A percentile compares a stretch with the other conserved stretches of the same genome.
These are phyloP conservation scores for Miscanthus sacchariflorus DNA, from an alignment of 202 grass and related monocot species.

Conservation along the genomic window DNA sequence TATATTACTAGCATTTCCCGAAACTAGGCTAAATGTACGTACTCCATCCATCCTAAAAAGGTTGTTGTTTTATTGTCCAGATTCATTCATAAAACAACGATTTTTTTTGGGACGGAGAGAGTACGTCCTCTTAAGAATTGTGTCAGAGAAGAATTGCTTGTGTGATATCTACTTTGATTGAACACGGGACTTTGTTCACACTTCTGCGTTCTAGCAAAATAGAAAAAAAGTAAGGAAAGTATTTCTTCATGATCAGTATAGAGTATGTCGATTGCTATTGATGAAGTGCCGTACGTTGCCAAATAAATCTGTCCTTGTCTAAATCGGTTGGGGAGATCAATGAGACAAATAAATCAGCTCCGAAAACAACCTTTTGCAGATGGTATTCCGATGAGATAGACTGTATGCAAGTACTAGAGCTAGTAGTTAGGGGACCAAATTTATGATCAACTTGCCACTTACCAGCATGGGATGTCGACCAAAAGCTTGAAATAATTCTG, in stretches of 20 bases:
- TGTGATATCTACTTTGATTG: too few relatives aligned
- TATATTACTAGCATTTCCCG: background rate
- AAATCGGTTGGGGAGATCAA: background rate
- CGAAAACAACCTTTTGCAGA: background rate
- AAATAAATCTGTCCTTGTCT: background rate
- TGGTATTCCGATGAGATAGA: slow-evolving; percentile 28
- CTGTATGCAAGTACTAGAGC: slow-evolving; percentile 15
- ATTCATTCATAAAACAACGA: too few relatives aligned
- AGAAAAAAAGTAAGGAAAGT: background rate
- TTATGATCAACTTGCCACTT: slow-evolving; percentile 23
- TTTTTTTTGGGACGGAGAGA: too few relatives aligned
- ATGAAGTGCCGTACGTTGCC: background rate
- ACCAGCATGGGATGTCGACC: slow-evolving; percentile 43
- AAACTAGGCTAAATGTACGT: background rate
- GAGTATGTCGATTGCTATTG: background rate
- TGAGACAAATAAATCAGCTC: background rate
- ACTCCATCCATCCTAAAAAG: too few relatives aligned
- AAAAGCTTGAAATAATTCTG: slow-evolving; percentile 46
- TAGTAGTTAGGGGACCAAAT: slow-evolving; percentile 8
- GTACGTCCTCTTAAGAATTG: background rate
- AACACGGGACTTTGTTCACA: too few relatives aligned
- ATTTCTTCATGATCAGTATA: background rate
- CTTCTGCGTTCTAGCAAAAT: too few relatives aligned
- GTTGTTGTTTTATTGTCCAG: too few relatives aligned
- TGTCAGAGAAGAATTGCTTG: background rate